phyloP scores from a whole-genome alignment of 768 basidiomycete species.

The Lanmaoa pseudosensibilis region DNA sequence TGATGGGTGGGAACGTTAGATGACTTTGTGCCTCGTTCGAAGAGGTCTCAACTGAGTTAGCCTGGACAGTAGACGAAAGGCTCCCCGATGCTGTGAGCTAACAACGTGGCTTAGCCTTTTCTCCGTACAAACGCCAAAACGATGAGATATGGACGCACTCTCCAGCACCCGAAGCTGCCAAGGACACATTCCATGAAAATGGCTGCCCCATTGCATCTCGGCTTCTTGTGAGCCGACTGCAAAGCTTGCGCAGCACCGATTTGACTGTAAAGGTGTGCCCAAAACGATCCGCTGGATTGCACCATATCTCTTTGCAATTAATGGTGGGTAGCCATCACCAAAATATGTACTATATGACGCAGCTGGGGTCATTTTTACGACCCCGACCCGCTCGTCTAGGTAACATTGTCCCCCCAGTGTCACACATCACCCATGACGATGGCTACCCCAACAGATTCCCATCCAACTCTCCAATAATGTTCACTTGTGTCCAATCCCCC shows the following conservation, averaged over 20 bases:
- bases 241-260: not conserved
- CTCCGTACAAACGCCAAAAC: not conserved
- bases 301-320: not conserved
- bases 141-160: not conserved
- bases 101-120: constrained; percentile 30
- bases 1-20: not conserved
- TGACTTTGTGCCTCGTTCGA: not conserved
- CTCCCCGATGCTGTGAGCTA: not conserved
- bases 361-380: not conserved
- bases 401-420: not conserved
- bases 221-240: not conserved
- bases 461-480: constrained; percentile 5
- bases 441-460: not conserved
- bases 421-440: not conserved
- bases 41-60: not conserved
- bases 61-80: not conserved
- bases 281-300: not conserved
- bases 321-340: not conserved
- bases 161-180: not conserved
- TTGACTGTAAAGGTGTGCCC: not conserved
- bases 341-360: not conserved
- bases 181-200: not conserved
- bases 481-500: constrained; percentile 6
- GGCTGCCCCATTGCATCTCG: not conserved
- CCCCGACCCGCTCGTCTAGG: not conserved